These are phyloP conservation scores for Cercospora janseana DNA, from an alignment of 2,329 filamentous ascomycete species.

Conservation along the genomic window DNA sequence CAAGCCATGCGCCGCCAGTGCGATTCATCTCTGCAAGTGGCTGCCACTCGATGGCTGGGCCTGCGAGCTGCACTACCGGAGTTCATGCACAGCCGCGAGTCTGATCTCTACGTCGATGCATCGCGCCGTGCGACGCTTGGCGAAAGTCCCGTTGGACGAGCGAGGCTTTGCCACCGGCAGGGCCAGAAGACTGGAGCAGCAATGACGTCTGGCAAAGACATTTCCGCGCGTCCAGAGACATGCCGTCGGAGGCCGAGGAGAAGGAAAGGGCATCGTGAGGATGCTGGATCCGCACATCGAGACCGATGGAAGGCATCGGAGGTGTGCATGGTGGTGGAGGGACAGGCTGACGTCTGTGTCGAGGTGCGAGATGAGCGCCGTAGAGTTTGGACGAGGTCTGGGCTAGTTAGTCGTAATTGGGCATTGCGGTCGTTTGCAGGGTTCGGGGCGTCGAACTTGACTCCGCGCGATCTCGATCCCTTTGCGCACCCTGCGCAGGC, in stretches of 20 bases:
- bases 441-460: not conserved
- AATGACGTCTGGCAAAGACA: slow-evolving; percentile 4
- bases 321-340: no score
- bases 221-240: not conserved
- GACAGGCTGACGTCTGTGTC: slow-evolving; percentile 3
- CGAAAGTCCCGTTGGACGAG: not conserved
- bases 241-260: not conserved
- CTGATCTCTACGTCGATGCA: no score
- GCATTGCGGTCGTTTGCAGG: not conserved
- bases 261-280: not conserved
- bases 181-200: not conserved
- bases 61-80: no score
- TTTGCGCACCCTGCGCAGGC: not conserved
- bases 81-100: no score
- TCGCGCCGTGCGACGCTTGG: no score
- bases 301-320: not conserved
- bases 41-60: no score
- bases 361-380: slow-evolving; percentile 2
- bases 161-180: not conserved
- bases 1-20: no score
- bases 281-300: not conserved
- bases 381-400: not conserved
- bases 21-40: no score
- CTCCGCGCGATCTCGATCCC: slow-evolving; percentile 4
- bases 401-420: slow-evolving; percentile 2